phyloP scores from a whole-genome alignment of 192 early-diverging fungal genomes.

The Phycomyces blakesleeanus region DNA sequence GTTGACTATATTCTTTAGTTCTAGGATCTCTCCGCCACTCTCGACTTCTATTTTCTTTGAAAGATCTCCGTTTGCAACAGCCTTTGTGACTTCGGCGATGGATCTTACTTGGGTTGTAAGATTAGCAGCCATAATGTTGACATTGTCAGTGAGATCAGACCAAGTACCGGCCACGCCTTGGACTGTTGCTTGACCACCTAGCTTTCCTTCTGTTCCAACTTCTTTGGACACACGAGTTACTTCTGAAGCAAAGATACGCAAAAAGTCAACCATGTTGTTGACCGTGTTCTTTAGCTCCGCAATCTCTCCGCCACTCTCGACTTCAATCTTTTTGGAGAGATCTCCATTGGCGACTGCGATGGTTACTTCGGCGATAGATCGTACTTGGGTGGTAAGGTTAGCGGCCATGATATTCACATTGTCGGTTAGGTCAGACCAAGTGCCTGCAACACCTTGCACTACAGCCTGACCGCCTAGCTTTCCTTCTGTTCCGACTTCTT shows the following conservation, averaged over 20 bases:
- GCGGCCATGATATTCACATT: slow-evolving; percentile 51
- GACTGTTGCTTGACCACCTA: slow-evolving; percentile 61
- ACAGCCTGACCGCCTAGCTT: slow-evolving; percentile 50
- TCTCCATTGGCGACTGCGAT: slow-evolving; percentile 64
- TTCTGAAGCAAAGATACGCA: slow-evolving; percentile 24
- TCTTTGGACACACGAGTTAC: slow-evolving; percentile 53
- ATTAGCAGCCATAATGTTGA: slow-evolving; percentile 69
- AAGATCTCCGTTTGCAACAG: slow-evolving; percentile 61
- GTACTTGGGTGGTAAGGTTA: slow-evolving; percentile 71
- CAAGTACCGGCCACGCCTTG: slow-evolving; percentile 61
- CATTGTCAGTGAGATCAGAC: slow-evolving; percentile 65
- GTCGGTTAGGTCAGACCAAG: slow-evolving; percentile 40
- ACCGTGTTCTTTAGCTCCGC: slow-evolving; percentile 50
- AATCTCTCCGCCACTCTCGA: slow-evolving; percentile 54
- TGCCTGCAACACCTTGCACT: slow-evolving; percentile 49
- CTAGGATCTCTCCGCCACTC: slow-evolving; percentile 60
- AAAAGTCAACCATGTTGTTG: slow-evolving; percentile 59
- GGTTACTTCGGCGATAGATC: slow-evolving; percentile 69
- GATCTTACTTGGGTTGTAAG: slow-evolving; percentile 63
- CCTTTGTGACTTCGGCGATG: slow-evolving; percentile 66
- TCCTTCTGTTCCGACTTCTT: slow-evolving; percentile 54
- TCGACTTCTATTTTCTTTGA: slow-evolving; percentile 61
- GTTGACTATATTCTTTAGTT: slow-evolving; percentile 67
- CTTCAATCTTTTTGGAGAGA: slow-evolving; percentile 54
- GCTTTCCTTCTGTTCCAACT: slow-evolving; percentile 66